These are phyloP conservation scores for Laetiporus sulphureus DNA, from an alignment of 1,284 basidiomycete species.

Conservation along the genomic window DNA sequence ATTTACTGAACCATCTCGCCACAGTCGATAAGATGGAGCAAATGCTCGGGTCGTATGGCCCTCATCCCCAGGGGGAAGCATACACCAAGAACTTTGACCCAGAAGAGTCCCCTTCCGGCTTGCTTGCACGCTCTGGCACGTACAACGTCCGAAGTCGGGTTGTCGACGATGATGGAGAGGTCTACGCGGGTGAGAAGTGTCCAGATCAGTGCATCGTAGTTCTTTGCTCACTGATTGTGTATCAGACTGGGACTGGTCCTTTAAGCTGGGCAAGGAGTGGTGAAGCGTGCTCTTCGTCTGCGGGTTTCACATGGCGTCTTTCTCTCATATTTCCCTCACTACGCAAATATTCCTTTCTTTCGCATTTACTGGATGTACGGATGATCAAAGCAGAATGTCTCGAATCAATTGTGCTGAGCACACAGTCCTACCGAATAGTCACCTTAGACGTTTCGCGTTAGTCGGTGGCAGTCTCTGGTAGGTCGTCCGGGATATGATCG, in stretches of 20 bases:
- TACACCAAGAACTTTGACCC: constrained; percentile 70
- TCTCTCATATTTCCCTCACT: constrained; percentile 18
- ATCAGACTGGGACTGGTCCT: constrained; percentile 75
- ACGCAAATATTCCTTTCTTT: constrained; percentile 11
- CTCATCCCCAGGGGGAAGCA: constrained; percentile 48
- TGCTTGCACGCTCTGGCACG: constrained; percentile 71
- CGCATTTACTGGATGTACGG: constrained; percentile 15
- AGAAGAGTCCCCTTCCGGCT: constrained; percentile 77
- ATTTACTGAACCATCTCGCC: neutral
- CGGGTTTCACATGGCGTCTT: constrained; percentile 13
- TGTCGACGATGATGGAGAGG: constrained; percentile 73
- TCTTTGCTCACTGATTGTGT: constrained; percentile 7
- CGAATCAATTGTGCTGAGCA: neutral
- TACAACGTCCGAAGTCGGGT: constrained; percentile 78
- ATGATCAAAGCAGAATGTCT: constrained; percentile 1
- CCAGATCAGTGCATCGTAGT: neutral
- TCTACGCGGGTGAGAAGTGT: constrained; percentile 59
- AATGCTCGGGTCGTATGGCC: constrained; percentile 88
- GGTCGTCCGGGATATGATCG: too few species aligned
- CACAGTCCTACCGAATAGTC: too few species aligned
- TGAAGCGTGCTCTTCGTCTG: constrained; percentile 22
- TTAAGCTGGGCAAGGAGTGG: constrained; percentile 84
- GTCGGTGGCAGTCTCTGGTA: too few species aligned
- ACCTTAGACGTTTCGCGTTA: too few species aligned
- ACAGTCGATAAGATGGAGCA: constrained; percentile 84